Evolutionary conservation across 352 stramenopile species (phyloP), one percentile per base, ranked within the genome.

Genomic region (Phytophthora constricta): DNA sequence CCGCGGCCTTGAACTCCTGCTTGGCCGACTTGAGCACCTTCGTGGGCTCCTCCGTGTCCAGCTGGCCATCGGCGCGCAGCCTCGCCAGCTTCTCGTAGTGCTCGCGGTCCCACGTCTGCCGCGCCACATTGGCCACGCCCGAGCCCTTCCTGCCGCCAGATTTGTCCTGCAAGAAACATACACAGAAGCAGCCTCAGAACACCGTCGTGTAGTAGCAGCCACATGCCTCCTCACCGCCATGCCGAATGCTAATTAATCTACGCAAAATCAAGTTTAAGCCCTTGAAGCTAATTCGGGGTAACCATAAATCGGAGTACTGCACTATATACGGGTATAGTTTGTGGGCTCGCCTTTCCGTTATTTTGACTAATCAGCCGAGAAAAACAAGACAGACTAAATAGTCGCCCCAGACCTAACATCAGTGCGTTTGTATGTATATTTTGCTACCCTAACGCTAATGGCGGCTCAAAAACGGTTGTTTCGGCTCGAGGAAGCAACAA

Each of bases 81-180:
- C 91, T 62, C 25, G 89, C 89, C 22, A 89, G 80, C 67, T 91
- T 82, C 66, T 89, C 89, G 53, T 92, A 96, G 61, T 92, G 74
- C 23, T 68, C 84, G 42, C 64, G 70, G 62, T 96, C 87, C 89
- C 89, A 96, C 57, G 89, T 95, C 72, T 92, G 86, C 13, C 89
- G 86, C 57, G 77, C 69, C 27, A 96, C 87, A 58, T 96, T 96
- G 49, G 83, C 77, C 26, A 95, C 89, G 27, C 89, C 89, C 43
- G 90, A 85, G 8, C 66, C 66, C 67, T 74, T 77, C 45, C 51
- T 58, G 43, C 46, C 51, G 11, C 19, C 57, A 3, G 56, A 55
- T 47, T 90, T 84, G 28, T 89, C 75, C 72, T 86, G 31, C 20
- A 57, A 13, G 31, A 33, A 11, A 11, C 42, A 20, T 20, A 11